phyloP scores from a whole-genome alignment of 2,329 filamentous ascomycete genomes.

The Biscogniauxia sp. region DNA sequence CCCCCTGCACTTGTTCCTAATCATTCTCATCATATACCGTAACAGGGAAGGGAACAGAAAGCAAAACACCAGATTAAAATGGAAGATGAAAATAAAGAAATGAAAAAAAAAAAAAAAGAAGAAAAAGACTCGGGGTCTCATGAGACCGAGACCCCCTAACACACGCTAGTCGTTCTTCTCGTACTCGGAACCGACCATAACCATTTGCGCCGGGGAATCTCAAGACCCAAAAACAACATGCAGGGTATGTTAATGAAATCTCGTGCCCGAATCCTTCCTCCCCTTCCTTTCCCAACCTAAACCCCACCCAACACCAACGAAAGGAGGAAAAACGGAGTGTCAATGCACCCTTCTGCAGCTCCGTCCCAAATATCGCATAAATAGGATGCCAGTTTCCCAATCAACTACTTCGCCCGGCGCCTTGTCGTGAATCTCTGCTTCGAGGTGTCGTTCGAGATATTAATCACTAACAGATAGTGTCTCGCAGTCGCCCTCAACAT shows the following conservation, averaged over 20 bases:
- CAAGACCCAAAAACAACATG: slow-evolving; percentile 22
- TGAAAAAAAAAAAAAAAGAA: slow-evolving; percentile 4
- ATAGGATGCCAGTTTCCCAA: slow-evolving; percentile 8
- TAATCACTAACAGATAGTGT: slow-evolving; percentile 27
- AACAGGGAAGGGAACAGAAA: not conserved
- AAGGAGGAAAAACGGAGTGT: slow-evolving; percentile 4
- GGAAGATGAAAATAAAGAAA: no score
- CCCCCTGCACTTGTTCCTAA: not conserved
- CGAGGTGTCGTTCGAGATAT: not conserved
- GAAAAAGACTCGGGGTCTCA: not conserved
- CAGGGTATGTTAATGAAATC: slow-evolving; percentile 19
- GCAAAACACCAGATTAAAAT: slow-evolving; percentile 11
- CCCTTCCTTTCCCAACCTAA: slow-evolving; percentile 5
- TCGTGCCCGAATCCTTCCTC: slow-evolving; percentile 1
- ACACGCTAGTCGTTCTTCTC: not conserved
- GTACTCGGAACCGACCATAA: not conserved
- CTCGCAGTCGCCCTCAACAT: slow-evolving; percentile 26
- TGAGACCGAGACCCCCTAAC: not conserved
- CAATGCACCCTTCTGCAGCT: slow-evolving; percentile 26
- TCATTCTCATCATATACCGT: not conserved
- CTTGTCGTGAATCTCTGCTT: not conserved
- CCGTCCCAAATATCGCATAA: slow-evolving; percentile 15
- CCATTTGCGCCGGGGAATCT: slow-evolving; percentile 10
- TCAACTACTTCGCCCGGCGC: not conserved
- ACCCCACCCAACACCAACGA: slow-evolving; percentile 8